Evolutionary conservation across 495 filamentous ascomycete species (phyloP), one percentile per base, ranked within the genome.

Genomic region (Aspergillus saccharolyticus): DNA sequence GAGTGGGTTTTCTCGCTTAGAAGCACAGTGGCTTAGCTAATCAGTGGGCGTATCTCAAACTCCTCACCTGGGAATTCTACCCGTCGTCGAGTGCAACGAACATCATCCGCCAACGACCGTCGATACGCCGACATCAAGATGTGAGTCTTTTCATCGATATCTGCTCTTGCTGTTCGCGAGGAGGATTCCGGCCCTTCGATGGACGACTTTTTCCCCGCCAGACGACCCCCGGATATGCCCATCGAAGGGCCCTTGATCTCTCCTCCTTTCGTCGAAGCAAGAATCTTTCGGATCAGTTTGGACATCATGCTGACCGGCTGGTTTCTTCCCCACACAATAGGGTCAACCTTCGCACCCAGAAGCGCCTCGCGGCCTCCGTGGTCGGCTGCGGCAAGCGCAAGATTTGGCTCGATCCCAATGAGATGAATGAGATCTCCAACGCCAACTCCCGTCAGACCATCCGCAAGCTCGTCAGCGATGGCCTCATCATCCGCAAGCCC

Each of bases 351-450:
- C 87, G 87, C 77, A 98, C 94, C 71, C 94, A 99, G 85, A 99
- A 99, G 87, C 93, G 95, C 80, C 93, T 98, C 70, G 95, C 94
- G 73, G 90, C 94, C 73, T 90, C 92, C 77, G 94, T 98, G 72
- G 87, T 93, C 75, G 91, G 91, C 82, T 94, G 90, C 84, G 94
- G 94, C 77, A 88, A 97, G 87, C 88, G 92, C 85, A 97, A 97
- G 88, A 94, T 99, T 83, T 99, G 94, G 94, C 91, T 99, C 75
- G 94, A 99, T 82, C 94, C 94, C 77, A 97, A 95, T 79, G 94
- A 99, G 84, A 86, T 93, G 78, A 93, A 80, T 85, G 94, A 99
- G 78, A 97, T 99, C 83, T 91, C 89, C 80, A 99, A 97, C 83
- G 94, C 94, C 88, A 97, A 97, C 89, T 97, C 92, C 68, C 95